Percentiles rank a stretch among this genome's conserved stretches.
Evolutionary conservation across 768 basidiomycete genomes (phyloP).

Genomic region (Lactifluus hygrophoroides): DNA sequence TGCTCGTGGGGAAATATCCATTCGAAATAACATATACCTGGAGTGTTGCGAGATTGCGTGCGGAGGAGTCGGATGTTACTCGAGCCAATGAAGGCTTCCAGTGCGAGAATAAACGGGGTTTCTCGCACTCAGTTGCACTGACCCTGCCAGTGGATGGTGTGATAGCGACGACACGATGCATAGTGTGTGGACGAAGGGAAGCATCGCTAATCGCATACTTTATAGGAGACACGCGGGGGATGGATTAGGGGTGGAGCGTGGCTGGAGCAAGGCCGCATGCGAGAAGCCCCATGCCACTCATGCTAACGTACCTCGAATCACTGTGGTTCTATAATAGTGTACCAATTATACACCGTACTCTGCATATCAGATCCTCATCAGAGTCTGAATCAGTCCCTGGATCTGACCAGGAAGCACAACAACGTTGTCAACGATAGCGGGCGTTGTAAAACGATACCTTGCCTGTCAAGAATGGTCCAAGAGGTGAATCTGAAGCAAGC

Average conservation of each 20-base stretch:
- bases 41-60: neutral
- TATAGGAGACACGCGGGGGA: neutral
- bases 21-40: neutral
- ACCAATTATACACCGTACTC: too few relatives aligned
- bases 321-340: too few relatives aligned
- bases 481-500: too few relatives aligned
- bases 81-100: conserved; percentile 10
- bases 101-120: conserved; percentile 7
- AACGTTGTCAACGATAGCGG: too few relatives aligned
- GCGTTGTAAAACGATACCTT: too few relatives aligned
- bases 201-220: neutral
- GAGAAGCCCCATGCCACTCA: too few relatives aligned
- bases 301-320: too few relatives aligned
- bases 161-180: neutral
- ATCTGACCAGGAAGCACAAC: too few relatives aligned
- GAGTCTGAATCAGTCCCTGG: too few relatives aligned
- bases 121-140: neutral
- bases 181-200: neutral
- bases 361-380: too few relatives aligned
- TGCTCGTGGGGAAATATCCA: neutral
- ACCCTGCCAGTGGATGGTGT: neutral
- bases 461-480: too few relatives aligned
- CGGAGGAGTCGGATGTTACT: neutral
- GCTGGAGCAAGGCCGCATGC: too few relatives aligned
- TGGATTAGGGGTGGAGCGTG: conserved; percentile 11